A percentile compares a stretch with the other conserved stretches of the same genome.
These are phyloP conservation scores for Exophiala dermatitidis DNA, from an alignment of 2,329 filamentous ascomycete species.

Conservation along the genomic window DNA sequence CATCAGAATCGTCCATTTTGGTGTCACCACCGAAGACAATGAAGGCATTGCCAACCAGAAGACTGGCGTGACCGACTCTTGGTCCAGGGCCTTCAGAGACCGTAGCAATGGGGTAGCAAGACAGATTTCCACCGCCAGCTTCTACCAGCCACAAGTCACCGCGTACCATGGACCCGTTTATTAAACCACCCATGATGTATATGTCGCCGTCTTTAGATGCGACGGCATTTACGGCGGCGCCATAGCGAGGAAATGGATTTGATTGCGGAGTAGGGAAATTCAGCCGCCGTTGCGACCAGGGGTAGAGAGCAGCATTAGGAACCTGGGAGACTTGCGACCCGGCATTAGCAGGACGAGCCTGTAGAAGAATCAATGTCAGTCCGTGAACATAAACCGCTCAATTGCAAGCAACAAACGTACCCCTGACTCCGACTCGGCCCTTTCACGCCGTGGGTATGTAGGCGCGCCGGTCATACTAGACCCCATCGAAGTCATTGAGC, in stretches of 20 bases:
- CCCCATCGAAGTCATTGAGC: slow-evolving; percentile 21
- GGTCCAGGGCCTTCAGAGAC: slow-evolving; percentile 91
- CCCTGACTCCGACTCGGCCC: slow-evolving; percentile 49
- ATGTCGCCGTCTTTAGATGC: slow-evolving; percentile 96
- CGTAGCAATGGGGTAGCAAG: slow-evolving; percentile 85
- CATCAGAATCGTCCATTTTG: slow-evolving; percentile 87
- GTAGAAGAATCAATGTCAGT: slow-evolving; percentile 4
- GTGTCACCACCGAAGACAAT: slow-evolving; percentile 98
- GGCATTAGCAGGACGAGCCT: slow-evolving; percentile 20
- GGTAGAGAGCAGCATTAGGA: slow-evolving; percentile 76
- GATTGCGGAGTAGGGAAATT: slow-evolving; percentile 75
- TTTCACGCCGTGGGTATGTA: slow-evolving; percentile 44
- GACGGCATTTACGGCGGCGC: slow-evolving; percentile 85
- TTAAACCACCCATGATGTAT: slow-evolving; percentile 93
- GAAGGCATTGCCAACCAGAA: slow-evolving; percentile 95
- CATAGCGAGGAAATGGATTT: slow-evolving; percentile 92
- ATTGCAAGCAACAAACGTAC: slow-evolving; percentile 33
- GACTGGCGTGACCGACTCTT: slow-evolving; percentile 84
- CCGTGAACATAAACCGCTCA: neutral
- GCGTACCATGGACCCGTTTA: slow-evolving; percentile 91
- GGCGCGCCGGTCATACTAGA: slow-evolving; percentile 16
- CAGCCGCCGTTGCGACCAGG: slow-evolving; percentile 86
- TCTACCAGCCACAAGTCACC: slow-evolving; percentile 98
- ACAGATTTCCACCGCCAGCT: slow-evolving; percentile 69
- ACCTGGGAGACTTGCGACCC: slow-evolving; percentile 48